Evolutionary conservation across 2,329 filamentous ascomycete genomes (phyloP), one percentile per base, ranked within the genome.

Genomic region (Pleurostoma richardsiae): DNA sequence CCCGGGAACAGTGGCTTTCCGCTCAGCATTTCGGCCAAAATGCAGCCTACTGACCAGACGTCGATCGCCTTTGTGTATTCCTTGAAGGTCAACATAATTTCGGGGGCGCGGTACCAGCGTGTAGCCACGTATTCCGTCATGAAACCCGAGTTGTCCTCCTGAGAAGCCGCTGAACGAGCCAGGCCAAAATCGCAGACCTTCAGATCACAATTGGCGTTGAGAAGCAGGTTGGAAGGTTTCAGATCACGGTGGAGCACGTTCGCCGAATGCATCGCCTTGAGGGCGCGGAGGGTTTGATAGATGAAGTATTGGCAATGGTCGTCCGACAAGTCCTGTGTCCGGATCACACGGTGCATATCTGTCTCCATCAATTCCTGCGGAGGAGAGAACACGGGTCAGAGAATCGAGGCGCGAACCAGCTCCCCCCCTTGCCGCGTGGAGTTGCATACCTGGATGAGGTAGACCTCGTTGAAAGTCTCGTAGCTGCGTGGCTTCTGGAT

Each of bases 51-150:
- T 60, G 91, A 96, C 94, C 94, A 99, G 8, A 99, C 91, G 63
- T 99, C 94, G 63, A 99, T 99, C 40, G 94, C 94, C 72, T 97
- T 99, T 59, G 94, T 99, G 74, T 99, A 99, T 72, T 99, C 94
- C 75, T 99, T 97, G 78, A 97, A 99, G 10, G 94, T 99, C 73
- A 99, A 86, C 94, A 99, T 99, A 68, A 99, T 99, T 68, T 99
- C 94, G 4, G 94, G 94, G 5, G 94, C 94, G 69, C 94, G 90
- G 72, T 99, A 99, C 94, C 94, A 99, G 61, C 94, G 86, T 41
- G 94, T 99, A 44, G 94, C 94, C 48, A 99, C 94, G 66, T 99
- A 99, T 95, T 99, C 94, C 11, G 94, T 99, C 94, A 99, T 99
- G 81, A 99, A 99, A 27, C 94, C 94, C n/a, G 92, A 96, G 72